Evolutionary conservation across 176 grass and related monocot genomes (phyloP).

Genomic region (Zea luxurians): DNA sequence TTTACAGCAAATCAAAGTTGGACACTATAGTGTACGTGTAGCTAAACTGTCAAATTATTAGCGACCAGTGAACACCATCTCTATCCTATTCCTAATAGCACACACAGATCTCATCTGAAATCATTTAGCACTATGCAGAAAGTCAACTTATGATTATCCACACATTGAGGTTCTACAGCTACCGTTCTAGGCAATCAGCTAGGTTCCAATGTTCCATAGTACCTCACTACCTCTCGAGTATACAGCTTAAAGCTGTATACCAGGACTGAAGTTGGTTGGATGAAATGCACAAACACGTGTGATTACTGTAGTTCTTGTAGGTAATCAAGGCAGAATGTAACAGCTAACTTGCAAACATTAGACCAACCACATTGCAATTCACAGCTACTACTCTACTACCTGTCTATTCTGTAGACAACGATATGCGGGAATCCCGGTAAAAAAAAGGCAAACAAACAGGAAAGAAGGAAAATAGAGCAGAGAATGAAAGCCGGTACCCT

Average conservation of each 20-base stretch:
- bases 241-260: background rate
- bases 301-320: background rate
- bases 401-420: background rate
- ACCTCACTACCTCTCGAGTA: background rate
- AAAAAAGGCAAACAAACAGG: background rate
- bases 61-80: background rate
- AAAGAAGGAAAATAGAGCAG: background rate
- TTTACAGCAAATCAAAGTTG: conserved; percentile 14
- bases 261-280: background rate
- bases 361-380: conserved; percentile 22
- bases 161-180: background rate
- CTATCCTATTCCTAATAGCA: background rate
- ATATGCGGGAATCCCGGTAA: background rate
- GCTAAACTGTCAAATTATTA: conserved; percentile 6
- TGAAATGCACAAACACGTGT: background rate
- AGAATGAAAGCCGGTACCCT: conserved; percentile 56
- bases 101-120: conserved; percentile 5
- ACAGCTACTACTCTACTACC: background rate
- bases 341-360: background rate
- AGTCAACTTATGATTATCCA: background rate
- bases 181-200: too few relatives aligned
- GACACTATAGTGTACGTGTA: background rate
- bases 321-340: conserved; percentile 16
- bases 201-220: background rate
- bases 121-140: background rate